Conservation (phyloP, 73 alveolate species). For the Blepharisma stoltei region DNA sequence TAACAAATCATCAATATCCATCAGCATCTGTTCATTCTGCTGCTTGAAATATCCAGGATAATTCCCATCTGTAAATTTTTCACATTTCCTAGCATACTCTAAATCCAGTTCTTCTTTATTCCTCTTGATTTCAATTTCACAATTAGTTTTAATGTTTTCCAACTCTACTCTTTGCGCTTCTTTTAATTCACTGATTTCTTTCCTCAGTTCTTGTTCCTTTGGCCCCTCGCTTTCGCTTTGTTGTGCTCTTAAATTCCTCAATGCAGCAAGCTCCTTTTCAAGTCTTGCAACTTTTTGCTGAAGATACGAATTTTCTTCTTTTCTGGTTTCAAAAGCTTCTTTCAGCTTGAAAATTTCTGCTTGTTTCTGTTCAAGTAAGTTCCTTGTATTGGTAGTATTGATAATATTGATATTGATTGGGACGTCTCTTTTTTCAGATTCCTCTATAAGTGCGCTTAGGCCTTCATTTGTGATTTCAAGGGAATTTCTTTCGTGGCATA, state of each 20-base stretch:
- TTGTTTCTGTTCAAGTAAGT: slow-evolving; percentile 23
- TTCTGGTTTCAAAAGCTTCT: slow-evolving; percentile 21
- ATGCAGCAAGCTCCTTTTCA: slow-evolving; percentile 16
- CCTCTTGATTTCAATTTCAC: slow-evolving; percentile 38
- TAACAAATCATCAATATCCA: slow-evolving; percentile 28
- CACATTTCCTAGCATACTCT: slow-evolving; percentile 28
- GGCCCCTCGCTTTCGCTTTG: neutral
- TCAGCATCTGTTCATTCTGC: slow-evolving; percentile 28
- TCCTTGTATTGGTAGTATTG: neutral
- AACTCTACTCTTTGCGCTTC: slow-evolving; percentile 39
- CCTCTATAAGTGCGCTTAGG: neutral
- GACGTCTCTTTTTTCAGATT: slow-evolving; percentile 30
- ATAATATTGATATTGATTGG: neutral
- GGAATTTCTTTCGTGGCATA: neutral
- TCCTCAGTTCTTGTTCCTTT: slow-evolving; percentile 30
- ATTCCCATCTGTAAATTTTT: slow-evolving; percentile 38
- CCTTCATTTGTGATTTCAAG: neutral
- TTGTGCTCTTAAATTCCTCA: too few relatives aligned
- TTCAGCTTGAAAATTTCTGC: slow-evolving; percentile 31
- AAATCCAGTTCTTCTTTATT: slow-evolving; percentile 12
- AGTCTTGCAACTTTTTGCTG: slow-evolving; percentile 8
- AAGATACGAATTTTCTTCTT: slow-evolving; percentile 30
- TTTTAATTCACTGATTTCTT: slow-evolving; percentile 28
- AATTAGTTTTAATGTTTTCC: slow-evolving; percentile 32
- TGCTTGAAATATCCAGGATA: slow-evolving; percentile 41